Percentiles rank a stretch among this genome's conserved stretches.
phyloP scores from a whole-genome alignment of 345 rosid species.

The Microthlaspi erraticum region DNA sequence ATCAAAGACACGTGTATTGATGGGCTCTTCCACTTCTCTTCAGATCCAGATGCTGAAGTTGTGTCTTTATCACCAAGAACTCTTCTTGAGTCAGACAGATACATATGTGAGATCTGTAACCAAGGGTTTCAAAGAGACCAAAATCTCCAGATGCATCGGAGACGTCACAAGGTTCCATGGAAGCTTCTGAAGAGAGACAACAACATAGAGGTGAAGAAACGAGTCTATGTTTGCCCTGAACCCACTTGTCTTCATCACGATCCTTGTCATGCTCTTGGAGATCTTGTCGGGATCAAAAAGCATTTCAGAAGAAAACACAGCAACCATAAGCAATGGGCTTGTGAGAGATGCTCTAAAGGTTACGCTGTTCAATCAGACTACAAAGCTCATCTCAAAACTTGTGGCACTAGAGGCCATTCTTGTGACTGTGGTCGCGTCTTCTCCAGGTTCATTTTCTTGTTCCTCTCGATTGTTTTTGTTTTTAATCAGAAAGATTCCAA shows the following conservation, averaged over 20 bases:
- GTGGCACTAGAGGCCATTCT: slow-evolving; percentile 88
- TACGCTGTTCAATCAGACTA: slow-evolving; percentile 91
- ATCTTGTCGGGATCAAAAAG: slow-evolving; percentile 85
- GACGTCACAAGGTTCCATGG: slow-evolving; percentile 91
- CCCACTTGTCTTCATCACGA: slow-evolving; percentile 80
- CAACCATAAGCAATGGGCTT: slow-evolving; percentile 81
- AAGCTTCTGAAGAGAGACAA: slow-evolving; percentile 78
- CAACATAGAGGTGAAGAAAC: slow-evolving; percentile 64
- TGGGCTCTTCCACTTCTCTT: slow-evolving; percentile 5
- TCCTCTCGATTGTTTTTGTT: neutral
- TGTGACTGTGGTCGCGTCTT: slow-evolving; percentile 94
- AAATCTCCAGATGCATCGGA: slow-evolving; percentile 86
- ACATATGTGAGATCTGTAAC: slow-evolving; percentile 89
- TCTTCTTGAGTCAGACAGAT: slow-evolving; percentile 75
- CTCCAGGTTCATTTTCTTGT: slow-evolving; percentile 62
- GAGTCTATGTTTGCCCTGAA: slow-evolving; percentile 85
- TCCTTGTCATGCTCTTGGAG: slow-evolving; percentile 86
- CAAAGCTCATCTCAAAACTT: slow-evolving; percentile 88
- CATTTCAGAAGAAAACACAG: slow-evolving; percentile 83
- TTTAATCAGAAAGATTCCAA: slow-evolving; percentile 22
- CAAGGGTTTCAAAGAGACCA: slow-evolving; percentile 93
- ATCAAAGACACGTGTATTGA: slow-evolving; percentile 19
- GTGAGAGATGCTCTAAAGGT: slow-evolving; percentile 78
- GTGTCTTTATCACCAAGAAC: slow-evolving; percentile 79
- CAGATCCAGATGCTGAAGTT: slow-evolving; percentile 94